Evolutionary conservation across 495 filamentous ascomycete genomes (phyloP).

Genomic region (Neurospora intermedia): DNA sequence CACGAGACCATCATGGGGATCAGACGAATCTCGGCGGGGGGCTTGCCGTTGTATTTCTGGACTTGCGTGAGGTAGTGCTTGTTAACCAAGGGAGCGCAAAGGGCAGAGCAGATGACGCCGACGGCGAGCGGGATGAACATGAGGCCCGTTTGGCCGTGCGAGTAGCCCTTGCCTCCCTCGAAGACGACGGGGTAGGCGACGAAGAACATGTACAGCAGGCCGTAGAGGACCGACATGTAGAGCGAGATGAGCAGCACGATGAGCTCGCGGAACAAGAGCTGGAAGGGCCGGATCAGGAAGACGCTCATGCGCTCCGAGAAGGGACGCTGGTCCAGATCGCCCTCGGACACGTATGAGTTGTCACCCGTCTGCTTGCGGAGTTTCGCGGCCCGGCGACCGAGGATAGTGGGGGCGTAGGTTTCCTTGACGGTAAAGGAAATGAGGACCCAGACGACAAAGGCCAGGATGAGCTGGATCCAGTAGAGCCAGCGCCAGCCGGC

Average conservation of each 20-base stretch:
- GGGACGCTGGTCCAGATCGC: constrained; percentile 59
- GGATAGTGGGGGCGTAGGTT: constrained; percentile 65
- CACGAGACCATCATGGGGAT: constrained; percentile 80
- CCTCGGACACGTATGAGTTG: constrained; percentile 54
- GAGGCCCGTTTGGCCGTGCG: constrained; percentile 58
- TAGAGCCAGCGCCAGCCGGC: constrained; percentile 77
- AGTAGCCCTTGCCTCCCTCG: constrained; percentile 61
- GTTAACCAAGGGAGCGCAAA: constrained; percentile 62
- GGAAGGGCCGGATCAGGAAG: constrained; percentile 66
- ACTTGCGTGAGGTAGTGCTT: constrained; percentile 59
- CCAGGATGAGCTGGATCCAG: constrained; percentile 68
- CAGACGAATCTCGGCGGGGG: constrained; percentile 63
- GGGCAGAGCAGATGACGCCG: constrained; percentile 51
- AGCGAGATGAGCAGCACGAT: constrained; percentile 69
- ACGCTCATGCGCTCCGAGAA: constrained; percentile 51
- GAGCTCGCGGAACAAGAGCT: constrained; percentile 65
- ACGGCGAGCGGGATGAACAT: constrained; percentile 73
- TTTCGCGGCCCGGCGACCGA: constrained; percentile 53
- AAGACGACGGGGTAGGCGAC: constrained; percentile 73
- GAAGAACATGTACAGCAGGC: constrained; percentile 77
- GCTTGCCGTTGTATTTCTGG: constrained; percentile 49
- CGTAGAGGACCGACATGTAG: constrained; percentile 73
- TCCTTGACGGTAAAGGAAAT: constrained; percentile 76
- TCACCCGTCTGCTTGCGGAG: constrained; percentile 58
- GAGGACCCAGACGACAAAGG: constrained; percentile 52